These are phyloP conservation scores for Leccinellum rugosiceps DNA, from an alignment of 768 basidiomycete genomes.

Conservation along the genomic window DNA sequence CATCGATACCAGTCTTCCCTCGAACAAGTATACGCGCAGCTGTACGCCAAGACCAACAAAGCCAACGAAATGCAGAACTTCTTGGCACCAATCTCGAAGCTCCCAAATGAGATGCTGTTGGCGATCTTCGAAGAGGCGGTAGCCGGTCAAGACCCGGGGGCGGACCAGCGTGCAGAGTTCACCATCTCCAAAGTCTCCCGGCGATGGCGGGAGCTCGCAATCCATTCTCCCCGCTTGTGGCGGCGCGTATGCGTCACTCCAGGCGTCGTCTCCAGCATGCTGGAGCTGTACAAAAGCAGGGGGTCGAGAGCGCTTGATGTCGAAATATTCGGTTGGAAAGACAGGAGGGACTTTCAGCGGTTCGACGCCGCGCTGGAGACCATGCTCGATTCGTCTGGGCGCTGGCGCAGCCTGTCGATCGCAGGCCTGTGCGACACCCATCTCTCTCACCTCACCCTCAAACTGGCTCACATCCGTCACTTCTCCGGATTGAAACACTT, in stretches of 20 bases:
- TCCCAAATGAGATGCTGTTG: constrained; percentile 31
- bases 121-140: constrained; percentile 32
- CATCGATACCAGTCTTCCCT: constrained; percentile 12
- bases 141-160: constrained; percentile 19
- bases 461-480: constrained; percentile 17
- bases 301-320: constrained; percentile 26
- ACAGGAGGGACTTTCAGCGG: constrained; percentile 30
- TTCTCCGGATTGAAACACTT: constrained; percentile 28
- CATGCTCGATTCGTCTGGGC: constrained; percentile 25
- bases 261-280: constrained; percentile 12
- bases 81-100: constrained; percentile 27
- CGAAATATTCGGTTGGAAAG: constrained; percentile 28
- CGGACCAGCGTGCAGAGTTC: constrained; percentile 20
- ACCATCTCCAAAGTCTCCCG: constrained; percentile 31
- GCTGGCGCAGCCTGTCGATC: constrained; percentile 30
- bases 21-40: constrained; percentile 9
- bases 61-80: constrained; percentile 31
- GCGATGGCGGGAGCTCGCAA: constrained; percentile 30
- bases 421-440: constrained; percentile 27
- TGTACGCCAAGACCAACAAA: constrained; percentile 20
- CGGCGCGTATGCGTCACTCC: constrained; percentile 26
- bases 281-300: constrained; percentile 26
- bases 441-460: constrained; percentile 28
- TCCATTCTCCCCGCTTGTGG: constrained; percentile 32
- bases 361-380: constrained; percentile 26